Evolutionary conservation across 73 alveolate genomes (phyloP).

Genomic region (Uronychia binucleata): DNA sequence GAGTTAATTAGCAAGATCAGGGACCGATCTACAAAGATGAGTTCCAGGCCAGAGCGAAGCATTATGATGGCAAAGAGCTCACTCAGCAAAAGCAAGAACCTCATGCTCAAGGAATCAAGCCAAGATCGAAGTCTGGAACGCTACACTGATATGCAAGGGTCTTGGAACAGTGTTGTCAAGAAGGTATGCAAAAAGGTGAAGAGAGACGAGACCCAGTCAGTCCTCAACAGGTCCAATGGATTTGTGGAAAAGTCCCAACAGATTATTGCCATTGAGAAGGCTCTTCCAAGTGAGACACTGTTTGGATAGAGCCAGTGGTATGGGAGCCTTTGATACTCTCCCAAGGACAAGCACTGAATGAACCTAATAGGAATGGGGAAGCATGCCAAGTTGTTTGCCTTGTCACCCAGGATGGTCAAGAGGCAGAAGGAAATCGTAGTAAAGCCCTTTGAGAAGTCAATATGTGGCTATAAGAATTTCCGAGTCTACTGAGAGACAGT

Average conservation of each 20-base stretch:
- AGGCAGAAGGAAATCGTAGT: neutral
- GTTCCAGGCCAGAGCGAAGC: neutral
- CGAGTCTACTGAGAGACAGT: neutral
- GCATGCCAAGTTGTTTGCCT: neutral
- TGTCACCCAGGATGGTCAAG: neutral
- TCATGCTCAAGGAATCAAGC: neutral
- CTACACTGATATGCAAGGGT: neutral
- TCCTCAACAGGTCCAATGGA: neutral
- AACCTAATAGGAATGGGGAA: neutral
- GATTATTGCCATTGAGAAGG: neutral
- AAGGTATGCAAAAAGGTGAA: neutral
- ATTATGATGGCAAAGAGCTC: neutral
- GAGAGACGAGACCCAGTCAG: neutral
- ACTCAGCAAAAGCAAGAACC: neutral
- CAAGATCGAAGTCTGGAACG: slow-evolving; percentile 10
- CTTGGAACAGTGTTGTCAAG: neutral
- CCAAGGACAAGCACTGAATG: slow-evolving; percentile 5
- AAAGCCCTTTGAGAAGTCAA: neutral
- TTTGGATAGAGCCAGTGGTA: neutral
- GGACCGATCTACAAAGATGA: neutral
- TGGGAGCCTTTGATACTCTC: neutral
- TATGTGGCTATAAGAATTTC: neutral
- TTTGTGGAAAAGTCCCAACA: neutral
- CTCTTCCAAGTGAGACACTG: neutral
- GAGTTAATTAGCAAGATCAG: neutral